Base-by-base conservation (phyloP, 2,329 filamentous ascomycete genomes). In the Periconia digitata region DNA sequence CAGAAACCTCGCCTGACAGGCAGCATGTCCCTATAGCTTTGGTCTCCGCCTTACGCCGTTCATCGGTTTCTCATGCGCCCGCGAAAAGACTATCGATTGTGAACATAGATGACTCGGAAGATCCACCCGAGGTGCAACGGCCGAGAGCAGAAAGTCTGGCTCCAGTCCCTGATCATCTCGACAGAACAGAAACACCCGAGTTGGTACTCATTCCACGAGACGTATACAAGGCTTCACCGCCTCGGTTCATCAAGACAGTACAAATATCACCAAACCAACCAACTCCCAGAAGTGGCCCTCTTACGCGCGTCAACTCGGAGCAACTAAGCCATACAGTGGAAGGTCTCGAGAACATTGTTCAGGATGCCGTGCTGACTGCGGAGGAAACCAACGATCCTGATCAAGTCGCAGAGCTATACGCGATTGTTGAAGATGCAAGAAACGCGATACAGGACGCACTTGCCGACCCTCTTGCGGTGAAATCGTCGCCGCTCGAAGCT, bases 341-440 rank as follows among this genome's bases (percentile, higher is more conserved):
- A 22, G 69, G 66, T 0, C 50, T 76, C 6, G 73, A 76, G 49
- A 62, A 70, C n/a, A 62, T 76, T 39, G 72, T 76, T 48, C 63
- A 73, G 48, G 69, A 76, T 46, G 74, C 74, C 1, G 58, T 72
- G 12, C 47, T 63, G 2, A 61, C 73, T 23, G 70, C 72, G 6
- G 62, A 72, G 35, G 57, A 67, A 34, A 64, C 66, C 2, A 55
- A 63, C 7, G 54, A 71, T 44, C 54, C 54, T 23, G 58, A 62
- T 3, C 61, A 70, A 21, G 56, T 69, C 5, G 59, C 70, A 16
- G 70, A 75, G 21, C 68, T 75, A 16, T 67, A 71, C 27, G 51
- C 62, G 1, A 72, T 76, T 13, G 67, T 76, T 15, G 61, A 74
- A 47, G 66, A 64, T 47, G 73, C 73, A 1, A 67, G 63, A 18